Base-by-base conservation (phyloP, 768 basidiomycete species). In the Rhizopogon vulgaris region DNA sequence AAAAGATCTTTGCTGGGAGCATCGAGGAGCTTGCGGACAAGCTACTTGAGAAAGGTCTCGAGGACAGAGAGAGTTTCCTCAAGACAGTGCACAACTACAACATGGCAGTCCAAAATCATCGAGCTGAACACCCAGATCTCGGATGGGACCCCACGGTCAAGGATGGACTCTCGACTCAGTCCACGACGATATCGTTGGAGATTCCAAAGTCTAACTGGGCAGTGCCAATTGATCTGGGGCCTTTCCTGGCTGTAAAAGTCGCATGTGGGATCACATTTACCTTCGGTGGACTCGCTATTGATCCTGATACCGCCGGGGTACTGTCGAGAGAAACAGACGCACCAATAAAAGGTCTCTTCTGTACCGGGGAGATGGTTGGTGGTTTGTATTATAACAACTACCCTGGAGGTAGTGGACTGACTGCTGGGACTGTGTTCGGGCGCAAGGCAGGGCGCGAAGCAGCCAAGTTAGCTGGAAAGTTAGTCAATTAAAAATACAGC, bases 181-280 rank as follows among this genome's bases (percentile, higher is more conserved):
- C 77, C 2, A 64, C 60, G 3, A 42, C 40, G 0, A 53, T 54
- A 14, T 64, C 63, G 22, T 62, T 85, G 32, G 41, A 59, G 11
- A 56, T 78, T 11, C 72, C 82, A 10, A 87, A 87, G 63, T 79
- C 82, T 0, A 85, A 87, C 58, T 87, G 85, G 85, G 85, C 84
- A 0, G 65, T 82, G 53, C 59, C 77, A 4, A 65, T 87, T 24
- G 74, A 79, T 36, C 56, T 73, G 38, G 62, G 70, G 11, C 82
- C 82, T 0, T 82, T 83, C 57, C 67, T 85, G 61, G 84, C 84
- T 2, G 80, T 87, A 30, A 84, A 81, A 58, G 80, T 87, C 7
- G 70, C 78, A 0, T 85, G 84, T 66, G 85, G 84, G 6, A 77
- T 85, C 49, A 86, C 85, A 1, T 87, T 85, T 68, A 87, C 83